Base-by-base conservation (phyloP, 805 yeast species). In the Saccharomycopsis sp. region DNA sequence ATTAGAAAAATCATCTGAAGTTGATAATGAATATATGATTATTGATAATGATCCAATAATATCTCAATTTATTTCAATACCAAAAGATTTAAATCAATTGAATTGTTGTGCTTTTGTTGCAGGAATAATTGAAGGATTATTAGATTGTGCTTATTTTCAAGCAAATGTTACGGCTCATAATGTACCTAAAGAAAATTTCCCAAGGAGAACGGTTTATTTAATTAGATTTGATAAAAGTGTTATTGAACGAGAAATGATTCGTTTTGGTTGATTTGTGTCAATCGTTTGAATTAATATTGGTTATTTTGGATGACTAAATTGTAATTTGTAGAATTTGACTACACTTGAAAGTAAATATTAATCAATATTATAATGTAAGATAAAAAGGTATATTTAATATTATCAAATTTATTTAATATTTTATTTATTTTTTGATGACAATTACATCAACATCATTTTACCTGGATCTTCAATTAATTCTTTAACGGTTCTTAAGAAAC, bases 391-490 rank as follows among this genome's bases (percentile, higher is more conserved):
- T 26, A 26, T 26, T 10, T 10, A 26, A 10, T 26, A 26, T 26
- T 26, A 13, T 26, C n/a, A n/a, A n/a, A n/a, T n/a, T n/a, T n/a
- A n/a, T n/a, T n/a, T n/a, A n/a, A n/a, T n/a, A n/a, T n/a, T n/a
- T n/a, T n/a, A n/a, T n/a, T n/a, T n/a, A n/a, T n/a, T n/a, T n/a
- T n/a, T n/a, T n/a, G n/a, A n/a, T n/a, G n/a, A n/a, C n/a, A n/a
- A n/a, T 56, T 54, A 68, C 51, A 55, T 58, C 53, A 82, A 66
- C 61, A 89, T 73, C 98, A 92, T 92, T 74, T 86, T 89, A 73
- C 96, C 81, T 64, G 98, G 98, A 63, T 92, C 98, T 72, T 92
- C 97, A 53, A 92, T 85, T 65, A 84, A 76, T 69, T 92, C 98
- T 74, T 92, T 92, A 50, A 92, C 79, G 27, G 95, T 85, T 72